A percentile compares a stretch with the other conserved stretches of the same genome.
These are phyloP conservation scores for Fusarium sublunatum DNA, from an alignment of 2,329 filamentous ascomycete genomes.

Conservation along the genomic window DNA sequence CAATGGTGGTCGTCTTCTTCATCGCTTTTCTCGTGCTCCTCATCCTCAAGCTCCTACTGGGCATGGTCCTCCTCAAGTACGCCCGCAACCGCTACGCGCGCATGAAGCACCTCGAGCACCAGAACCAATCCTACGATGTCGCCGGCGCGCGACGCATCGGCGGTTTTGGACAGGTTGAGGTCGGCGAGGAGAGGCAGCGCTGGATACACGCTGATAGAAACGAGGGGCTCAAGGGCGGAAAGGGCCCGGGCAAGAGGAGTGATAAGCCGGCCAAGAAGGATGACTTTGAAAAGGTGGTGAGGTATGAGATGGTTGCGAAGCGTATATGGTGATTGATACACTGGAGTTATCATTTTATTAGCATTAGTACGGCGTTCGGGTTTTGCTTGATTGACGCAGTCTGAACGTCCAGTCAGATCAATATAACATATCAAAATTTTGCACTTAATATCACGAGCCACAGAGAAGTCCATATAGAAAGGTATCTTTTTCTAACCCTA, in stretches of 20 bases:
- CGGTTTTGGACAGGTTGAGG: constrained; percentile 85
- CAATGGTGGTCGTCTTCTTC: constrained; percentile 89
- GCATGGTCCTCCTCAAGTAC: constrained; percentile 86
- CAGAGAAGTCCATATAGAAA: constrained; percentile 22
- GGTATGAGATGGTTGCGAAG: constrained; percentile 97
- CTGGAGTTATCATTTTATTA: not conserved
- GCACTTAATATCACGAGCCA: not conserved
- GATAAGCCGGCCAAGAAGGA: constrained; percentile 59
- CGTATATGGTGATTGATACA: constrained; percentile 80
- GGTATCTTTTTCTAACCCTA: constrained; percentile 42
- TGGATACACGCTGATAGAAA: constrained; percentile 90
- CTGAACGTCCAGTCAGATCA: not conserved
- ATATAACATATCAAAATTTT: too few relatives aligned
- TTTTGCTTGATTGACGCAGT: not conserved
- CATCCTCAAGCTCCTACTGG: constrained; percentile 84
- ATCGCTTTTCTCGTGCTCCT: constrained; percentile 86
- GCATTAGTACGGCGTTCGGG: constrained; percentile 24
- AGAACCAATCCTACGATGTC: constrained; percentile 69
- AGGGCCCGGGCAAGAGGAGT: constrained; percentile 66
- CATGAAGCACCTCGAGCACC: constrained; percentile 79
- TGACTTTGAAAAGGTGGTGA: constrained; percentile 73
- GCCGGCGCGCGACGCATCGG: constrained; percentile 77
- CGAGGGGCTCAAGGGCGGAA: constrained; percentile 71
- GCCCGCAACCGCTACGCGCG: constrained; percentile 80
- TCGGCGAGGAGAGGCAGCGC: constrained; percentile 85